Evolutionary conservation across 768 basidiomycete genomes (phyloP).

Genomic region (Naematelia aurantialba): DNA sequence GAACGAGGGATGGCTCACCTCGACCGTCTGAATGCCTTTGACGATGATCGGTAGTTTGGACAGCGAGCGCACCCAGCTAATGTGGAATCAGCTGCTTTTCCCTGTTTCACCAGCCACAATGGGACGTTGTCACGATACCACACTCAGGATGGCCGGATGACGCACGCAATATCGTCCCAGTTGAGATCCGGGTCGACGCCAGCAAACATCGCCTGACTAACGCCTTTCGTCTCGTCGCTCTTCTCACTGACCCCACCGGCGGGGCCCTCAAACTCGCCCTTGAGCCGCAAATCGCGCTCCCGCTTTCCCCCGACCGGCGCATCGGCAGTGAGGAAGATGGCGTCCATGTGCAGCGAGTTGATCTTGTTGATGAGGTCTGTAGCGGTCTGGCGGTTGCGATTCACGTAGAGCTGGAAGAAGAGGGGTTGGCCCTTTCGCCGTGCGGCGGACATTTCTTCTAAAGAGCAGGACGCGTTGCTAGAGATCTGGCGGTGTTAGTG

Average conservation of each 20-base stretch:
- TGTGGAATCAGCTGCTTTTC: too few species aligned
- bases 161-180: conserved; percentile 48
- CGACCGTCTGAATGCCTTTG: conserved; percentile 54
- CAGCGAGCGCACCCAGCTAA: conserved; percentile 53
- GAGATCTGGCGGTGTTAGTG: conserved; percentile 41
- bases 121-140: too few species aligned
- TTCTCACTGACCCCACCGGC: conserved; percentile 39
- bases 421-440: conserved; percentile 43
- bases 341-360: conserved; percentile 71
- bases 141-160: too few species aligned
- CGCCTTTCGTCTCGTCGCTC: conserved; percentile 35
- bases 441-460: conserved; percentile 51
- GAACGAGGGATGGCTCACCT: conserved; percentile 50
- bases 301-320: conserved; percentile 77
- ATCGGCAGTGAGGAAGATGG: conserved; percentile 88
- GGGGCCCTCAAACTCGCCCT: conserved; percentile 35
- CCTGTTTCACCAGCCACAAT: conserved; percentile 27
- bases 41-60: conserved; percentile 54
- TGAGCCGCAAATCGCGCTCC: conserved; percentile 41
- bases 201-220: conserved; percentile 48
- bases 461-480: conserved; percentile 48
- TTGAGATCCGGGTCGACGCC: conserved; percentile 50
- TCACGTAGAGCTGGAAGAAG: conserved; percentile 66
- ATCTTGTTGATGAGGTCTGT: conserved; percentile 68
- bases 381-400: conserved; percentile 64